Evolutionary conservation across 2,329 filamentous ascomycete genomes (phyloP).

Genomic region (Nigrograna mackinnonii): DNA sequence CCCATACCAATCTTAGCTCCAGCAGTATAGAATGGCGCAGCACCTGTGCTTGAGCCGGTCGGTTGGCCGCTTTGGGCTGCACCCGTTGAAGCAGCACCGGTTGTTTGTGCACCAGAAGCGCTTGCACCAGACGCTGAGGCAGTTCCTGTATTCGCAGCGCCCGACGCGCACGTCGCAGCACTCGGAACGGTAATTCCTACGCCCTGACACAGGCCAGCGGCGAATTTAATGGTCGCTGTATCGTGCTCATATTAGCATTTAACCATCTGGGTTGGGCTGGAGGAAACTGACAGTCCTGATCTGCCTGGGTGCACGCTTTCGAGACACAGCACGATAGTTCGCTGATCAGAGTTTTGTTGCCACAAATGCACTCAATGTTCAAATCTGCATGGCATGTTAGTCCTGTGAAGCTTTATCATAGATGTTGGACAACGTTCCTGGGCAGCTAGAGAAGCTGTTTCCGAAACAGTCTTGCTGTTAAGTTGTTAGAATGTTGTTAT

Average conservation of each 20-base stretch:
- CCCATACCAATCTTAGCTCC: constrained; percentile 26
- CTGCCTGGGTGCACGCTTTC: constrained; percentile 31
- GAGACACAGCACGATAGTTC: constrained; percentile 47
- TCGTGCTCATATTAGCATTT: not conserved
- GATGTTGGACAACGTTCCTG: too few relatives aligned
- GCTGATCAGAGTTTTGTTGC: constrained; percentile 36
- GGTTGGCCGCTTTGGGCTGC: constrained; percentile 9
- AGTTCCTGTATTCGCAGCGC: constrained; percentile 9
- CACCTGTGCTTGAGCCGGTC: constrained; percentile 11
- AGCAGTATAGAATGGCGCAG: constrained; percentile 24
- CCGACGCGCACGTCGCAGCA: constrained; percentile 35
- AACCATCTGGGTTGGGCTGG: not conserved
- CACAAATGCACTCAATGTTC: constrained; percentile 48
- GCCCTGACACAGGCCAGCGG: constrained; percentile 43
- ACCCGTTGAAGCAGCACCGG: not conserved
- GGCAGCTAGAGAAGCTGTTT: constrained; percentile 41
- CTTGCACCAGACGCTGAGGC: constrained; percentile 4
- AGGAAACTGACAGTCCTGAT: constrained; percentile 35
- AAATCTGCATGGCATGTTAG: too few relatives aligned
- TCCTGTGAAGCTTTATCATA: too few relatives aligned
- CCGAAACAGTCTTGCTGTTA: constrained; percentile 39
- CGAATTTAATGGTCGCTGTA: constrained; percentile 47
- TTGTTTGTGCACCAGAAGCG: not conserved
- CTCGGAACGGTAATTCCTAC: constrained; percentile 44
- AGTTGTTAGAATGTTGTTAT: constrained; percentile 6